These are phyloP conservation scores for Psilocybe subaeruginosa DNA, from an alignment of 768 basidiomycete species.

Conservation along the genomic window DNA sequence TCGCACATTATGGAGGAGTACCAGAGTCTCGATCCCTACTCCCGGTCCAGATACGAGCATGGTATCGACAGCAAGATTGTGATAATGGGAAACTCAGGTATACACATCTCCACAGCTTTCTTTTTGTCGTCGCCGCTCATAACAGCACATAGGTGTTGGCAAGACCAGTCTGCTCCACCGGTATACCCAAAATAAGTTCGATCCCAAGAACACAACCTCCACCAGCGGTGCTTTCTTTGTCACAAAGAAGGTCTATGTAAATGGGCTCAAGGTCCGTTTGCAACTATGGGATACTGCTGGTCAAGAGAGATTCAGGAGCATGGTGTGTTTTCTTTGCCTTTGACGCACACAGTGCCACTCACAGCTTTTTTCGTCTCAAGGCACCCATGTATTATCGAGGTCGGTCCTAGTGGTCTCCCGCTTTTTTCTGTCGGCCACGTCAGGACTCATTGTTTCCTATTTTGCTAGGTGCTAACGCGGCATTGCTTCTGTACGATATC, in stretches of 20 bases:
- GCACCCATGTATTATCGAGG: conserved; percentile 96
- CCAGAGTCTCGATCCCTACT: conserved; percentile 65
- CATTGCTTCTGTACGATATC: conserved; percentile 93
- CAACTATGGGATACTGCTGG: conserved; percentile 95
- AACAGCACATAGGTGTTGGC: conserved; percentile 67
- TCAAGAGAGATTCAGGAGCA: conserved; percentile 90
- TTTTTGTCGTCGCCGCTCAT: conserved; percentile 2
- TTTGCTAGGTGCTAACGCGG: conserved; percentile 81
- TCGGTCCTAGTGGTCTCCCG: conserved; percentile 21
- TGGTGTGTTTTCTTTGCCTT: conserved; percentile 54
- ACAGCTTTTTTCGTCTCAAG: conserved; percentile 39
- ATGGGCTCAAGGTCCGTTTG: conserved; percentile 83
- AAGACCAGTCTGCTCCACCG: conserved; percentile 91
- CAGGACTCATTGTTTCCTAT: conserved; percentile 19
- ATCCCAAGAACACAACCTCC: conserved; percentile 84
- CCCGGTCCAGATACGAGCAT: conserved; percentile 72
- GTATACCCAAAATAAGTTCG: conserved; percentile 90
- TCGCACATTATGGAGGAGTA: conserved; percentile 50
- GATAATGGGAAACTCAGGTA: conserved; percentile 82
- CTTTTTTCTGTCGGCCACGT: conserved; percentile 18
- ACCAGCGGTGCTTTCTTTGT: conserved; percentile 95
- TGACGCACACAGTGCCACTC: conserved; percentile 16
- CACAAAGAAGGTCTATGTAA: conserved; percentile 87
- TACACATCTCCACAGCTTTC: conserved; percentile 7
- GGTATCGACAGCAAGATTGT: conserved; percentile 95